These are phyloP conservation scores for Aspergillus pseudonomiae DNA, from an alignment of 2,329 filamentous ascomycete species.

Conservation along the genomic window DNA sequence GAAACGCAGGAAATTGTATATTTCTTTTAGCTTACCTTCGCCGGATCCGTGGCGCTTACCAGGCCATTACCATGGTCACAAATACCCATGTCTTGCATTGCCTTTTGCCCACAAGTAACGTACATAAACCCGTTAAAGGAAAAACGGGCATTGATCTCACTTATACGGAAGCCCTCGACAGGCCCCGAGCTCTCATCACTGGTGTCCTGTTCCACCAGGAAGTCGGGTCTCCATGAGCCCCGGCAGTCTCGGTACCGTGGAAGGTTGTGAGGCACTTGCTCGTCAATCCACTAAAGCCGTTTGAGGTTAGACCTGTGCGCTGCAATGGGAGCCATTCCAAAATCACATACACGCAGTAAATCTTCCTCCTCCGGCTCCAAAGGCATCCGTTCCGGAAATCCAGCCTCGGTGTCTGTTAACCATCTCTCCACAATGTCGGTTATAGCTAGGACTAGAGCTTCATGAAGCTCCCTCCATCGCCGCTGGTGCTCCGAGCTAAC, in stretches of 20 bases:
- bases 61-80: not conserved
- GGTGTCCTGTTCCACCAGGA: constrained; percentile 21
- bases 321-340: not conserved
- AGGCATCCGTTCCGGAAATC: constrained; percentile 31
- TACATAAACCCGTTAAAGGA: constrained; percentile 25
- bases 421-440: constrained; percentile 34
- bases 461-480: constrained; percentile 18
- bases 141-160: constrained; percentile 33
- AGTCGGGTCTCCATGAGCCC: constrained; percentile 34
- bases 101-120: constrained; percentile 11
- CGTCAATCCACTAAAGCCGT: not conserved
- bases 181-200: not conserved
- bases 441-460: constrained; percentile 26
- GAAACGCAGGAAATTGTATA: not conserved
- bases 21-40: constrained; percentile 11
- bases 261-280: not conserved
- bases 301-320: not conserved
- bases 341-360: constrained; percentile 6
- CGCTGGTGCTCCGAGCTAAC: constrained; percentile 3
- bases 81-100: constrained; percentile 9
- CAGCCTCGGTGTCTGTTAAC: constrained; percentile 28
- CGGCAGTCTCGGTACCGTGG: not conserved
- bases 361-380: constrained; percentile 31
- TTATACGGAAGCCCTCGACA: constrained; percentile 20
- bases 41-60: constrained; percentile 5